Evolutionary conservation across 2,329 filamentous ascomycete genomes (phyloP), one percentile per base, ranked within the genome.

Genomic region (Botrytis deweyae): DNA sequence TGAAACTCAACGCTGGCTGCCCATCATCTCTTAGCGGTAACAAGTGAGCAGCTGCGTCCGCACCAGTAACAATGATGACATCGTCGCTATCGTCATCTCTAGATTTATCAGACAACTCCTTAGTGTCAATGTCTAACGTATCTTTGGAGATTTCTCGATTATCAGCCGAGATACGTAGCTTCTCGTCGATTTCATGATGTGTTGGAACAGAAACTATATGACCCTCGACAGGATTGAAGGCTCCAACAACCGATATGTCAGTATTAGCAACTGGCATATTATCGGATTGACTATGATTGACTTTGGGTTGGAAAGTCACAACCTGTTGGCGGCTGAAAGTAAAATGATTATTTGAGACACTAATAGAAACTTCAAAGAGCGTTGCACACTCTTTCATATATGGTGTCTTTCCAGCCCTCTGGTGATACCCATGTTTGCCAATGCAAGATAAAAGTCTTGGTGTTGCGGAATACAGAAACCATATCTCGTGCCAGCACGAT

Each of bases 11-110:
- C 4, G 86, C 81, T 1, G 80, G 79, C 42, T 89, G 85, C n/a
- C 80, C 78, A 72, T 89, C 88, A 76, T 89, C 88, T 7, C 88
- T 83, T 71, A 88, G 74, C 0, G 87, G 82, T 4, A 89, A 79
- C 36, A 89, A 78, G 70, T 88, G 82, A 0, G 75, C 72, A 7
- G 87, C 83, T 0, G 86, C 87, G 78, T 89, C 87, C 12, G 83
- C 80, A 70, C 87, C 87, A 0, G 86, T 88, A 74, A 86, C 73
- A 72, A 89, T 88, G 76, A 88, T 84, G 22, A 77, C 81, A 38
- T 86, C 81, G 38, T 84, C 82, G 73, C 79, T 80, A 46, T 69
- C 77, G 40, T 76, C 75, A 67, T 83, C 82, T 46, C 80, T 81
- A 0, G 82, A 81, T 2, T 80, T 73, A 40, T 78, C 78, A 0